Evolutionary conservation across 2,329 filamentous ascomycete genomes (phyloP), one percentile per base, ranked within the genome.

Genomic region (Fusarium oxysporum): DNA sequence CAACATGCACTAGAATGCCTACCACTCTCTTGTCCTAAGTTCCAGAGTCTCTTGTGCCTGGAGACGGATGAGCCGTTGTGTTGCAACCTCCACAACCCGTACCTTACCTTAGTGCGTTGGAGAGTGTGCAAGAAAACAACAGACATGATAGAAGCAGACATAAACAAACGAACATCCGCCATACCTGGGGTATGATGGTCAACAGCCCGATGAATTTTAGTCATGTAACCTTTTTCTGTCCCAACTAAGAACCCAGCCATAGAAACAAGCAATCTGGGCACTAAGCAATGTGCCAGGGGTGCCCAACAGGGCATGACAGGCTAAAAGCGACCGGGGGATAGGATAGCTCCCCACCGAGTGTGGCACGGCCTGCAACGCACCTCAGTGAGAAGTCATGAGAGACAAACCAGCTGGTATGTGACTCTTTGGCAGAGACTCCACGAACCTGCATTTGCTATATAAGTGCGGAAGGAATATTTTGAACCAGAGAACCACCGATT

Each of bases 381-480:
- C 48, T 51, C 32, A 23, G 38, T 23, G 59, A 62, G 60, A 47
- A 68, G 65, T 55, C 55, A 68, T 63, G 56, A 68, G 64, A 68
- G 65, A 62, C 28, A 32, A 21, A 50, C 23, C 56, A 41, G 44
- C 51, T 68, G 73, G 74, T 64, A 76, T 73, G 71, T 60, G 62
- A 57, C 74, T 51, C 64, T 50, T 56, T 54, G 64, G 30, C 37
- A 64, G 60, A 68, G 65, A 64, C 72, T 68, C 72, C 62, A 74
- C 62, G 72, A 68, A 62, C 38, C 70, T 70, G 57, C 67, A 68
- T 72, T 73, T 67, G 50, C 50, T 68, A 59, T 56, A 56, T 47
- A 62, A 43, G 43, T 35, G 25, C 56, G 38, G 50, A n/a, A 38
- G 40, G 45, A 54, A 41, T 28, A 37, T 44, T 35, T 47, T 50